Conservation (phyloP, 2,329 filamentous ascomycete genomes). For the Colletotrichum sp. region DNA sequence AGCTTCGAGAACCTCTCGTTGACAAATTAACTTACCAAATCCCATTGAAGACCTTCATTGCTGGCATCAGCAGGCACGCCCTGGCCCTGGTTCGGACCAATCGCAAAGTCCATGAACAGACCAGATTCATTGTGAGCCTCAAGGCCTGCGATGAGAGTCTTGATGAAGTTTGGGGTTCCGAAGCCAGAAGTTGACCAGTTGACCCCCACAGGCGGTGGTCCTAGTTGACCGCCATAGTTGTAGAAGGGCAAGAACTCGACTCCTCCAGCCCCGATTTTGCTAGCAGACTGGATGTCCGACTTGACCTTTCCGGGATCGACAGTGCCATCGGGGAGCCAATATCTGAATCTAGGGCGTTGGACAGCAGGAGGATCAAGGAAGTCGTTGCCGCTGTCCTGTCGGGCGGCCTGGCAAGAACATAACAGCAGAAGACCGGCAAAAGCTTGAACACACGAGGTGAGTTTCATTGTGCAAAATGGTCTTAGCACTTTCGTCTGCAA, state of each 20-base stretch:
- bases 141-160: conserved; percentile 1
- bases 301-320: conserved; percentile 20
- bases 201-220: conserved; percentile 19
- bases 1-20: accelerated
- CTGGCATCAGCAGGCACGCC: conserved; percentile 44
- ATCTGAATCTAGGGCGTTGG: conserved; percentile 25
- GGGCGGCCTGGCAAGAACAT: neutral
- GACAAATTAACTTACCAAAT: conserved; percentile 25
- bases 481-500: neutral
- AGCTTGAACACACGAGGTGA: neutral
- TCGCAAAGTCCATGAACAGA: conserved; percentile 47
- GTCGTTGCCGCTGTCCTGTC: neutral
- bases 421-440: neutral
- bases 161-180: conserved; percentile 34
- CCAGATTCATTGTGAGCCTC: conserved; percentile 29
- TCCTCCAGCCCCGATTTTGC: conserved; percentile 25
- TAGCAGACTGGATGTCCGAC: conserved; percentile 23
- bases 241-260: conserved; percentile 30
- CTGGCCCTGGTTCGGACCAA: conserved; percentile 52
- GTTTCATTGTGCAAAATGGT: neutral
- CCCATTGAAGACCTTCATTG: conserved; percentile 37
- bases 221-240: conserved; percentile 25
- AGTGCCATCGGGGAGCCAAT: conserved; percentile 31
- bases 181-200: conserved; percentile 44
- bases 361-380: conserved; percentile 54